These are phyloP conservation scores for Wallacemonas rigidus DNA, from an alignment of 208 protist species.

Conservation along the genomic window DNA sequence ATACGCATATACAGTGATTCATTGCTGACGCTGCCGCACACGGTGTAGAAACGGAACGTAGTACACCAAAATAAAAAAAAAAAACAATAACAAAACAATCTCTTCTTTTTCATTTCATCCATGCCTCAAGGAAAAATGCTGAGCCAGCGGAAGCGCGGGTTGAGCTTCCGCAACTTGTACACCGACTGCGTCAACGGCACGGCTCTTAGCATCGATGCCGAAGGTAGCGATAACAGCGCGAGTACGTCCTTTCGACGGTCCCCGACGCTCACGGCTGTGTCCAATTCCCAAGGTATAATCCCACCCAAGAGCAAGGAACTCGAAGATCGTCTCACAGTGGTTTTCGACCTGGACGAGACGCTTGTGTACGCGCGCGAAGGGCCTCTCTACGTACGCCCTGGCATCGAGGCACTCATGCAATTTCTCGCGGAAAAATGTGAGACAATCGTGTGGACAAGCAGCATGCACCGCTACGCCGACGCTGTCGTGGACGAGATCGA, in stretches of 20 bases:
- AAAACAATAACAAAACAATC: constrained; percentile 9
- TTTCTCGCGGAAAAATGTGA: constrained; percentile 83
- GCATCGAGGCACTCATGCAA: constrained; percentile 72
- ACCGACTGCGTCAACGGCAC: background rate
- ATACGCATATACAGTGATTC: no score
- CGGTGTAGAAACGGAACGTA: no score
- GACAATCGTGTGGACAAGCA: constrained; percentile 88
- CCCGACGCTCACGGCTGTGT: constrained; percentile 28
- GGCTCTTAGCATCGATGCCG: background rate
- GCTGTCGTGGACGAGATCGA: constrained; percentile 88
- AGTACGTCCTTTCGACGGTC: constrained; percentile 37
- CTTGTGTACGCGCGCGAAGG: constrained; percentile 87
- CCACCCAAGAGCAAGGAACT: constrained; percentile 54
- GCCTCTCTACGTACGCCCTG: constrained; percentile 88
- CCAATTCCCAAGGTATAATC: constrained; percentile 38
- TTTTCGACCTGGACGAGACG: constrained; percentile 92
- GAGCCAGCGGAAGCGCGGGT: constrained; percentile 35
- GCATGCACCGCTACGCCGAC: constrained; percentile 82
- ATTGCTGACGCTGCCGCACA: no score
- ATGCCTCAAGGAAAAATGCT: constrained; percentile 13
- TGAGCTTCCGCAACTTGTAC: constrained; percentile 32
- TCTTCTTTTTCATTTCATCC: constrained; percentile 9
- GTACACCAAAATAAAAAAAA: constrained; percentile 14
- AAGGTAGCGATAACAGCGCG: background rate
- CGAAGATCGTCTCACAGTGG: constrained; percentile 75